Evolutionary conservation across 495 filamentous ascomycete genomes (phyloP).

Genomic region (Hyaloscypha finlandica): DNA sequence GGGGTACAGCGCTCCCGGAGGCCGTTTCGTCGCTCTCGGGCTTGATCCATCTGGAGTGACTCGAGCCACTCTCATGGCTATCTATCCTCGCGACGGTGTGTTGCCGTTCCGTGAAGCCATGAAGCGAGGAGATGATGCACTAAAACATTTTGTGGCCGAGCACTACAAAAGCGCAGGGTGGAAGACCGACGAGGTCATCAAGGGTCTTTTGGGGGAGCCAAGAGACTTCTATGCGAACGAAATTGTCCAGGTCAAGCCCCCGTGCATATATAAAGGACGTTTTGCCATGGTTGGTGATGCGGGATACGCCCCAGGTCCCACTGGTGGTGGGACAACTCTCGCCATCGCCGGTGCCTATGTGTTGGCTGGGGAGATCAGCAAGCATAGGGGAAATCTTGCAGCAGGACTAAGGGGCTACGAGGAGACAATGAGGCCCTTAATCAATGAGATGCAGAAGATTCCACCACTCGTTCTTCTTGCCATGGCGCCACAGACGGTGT

Average conservation of each 20-base stretch:
- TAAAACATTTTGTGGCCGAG: constrained; percentile 42
- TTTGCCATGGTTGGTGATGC: constrained; percentile 47
- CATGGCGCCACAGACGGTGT: background rate
- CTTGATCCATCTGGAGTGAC: constrained; percentile 36
- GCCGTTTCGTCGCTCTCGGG: constrained; percentile 40
- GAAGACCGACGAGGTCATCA: constrained; percentile 43
- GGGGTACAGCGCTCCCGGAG: constrained; percentile 40
- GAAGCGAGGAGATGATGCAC: constrained; percentile 41
- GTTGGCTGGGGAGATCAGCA: constrained; percentile 52
- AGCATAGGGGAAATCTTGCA: constrained; percentile 38
- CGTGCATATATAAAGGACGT: constrained; percentile 44
- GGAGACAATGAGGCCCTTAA: constrained; percentile 42
- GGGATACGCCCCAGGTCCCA: constrained; percentile 35
- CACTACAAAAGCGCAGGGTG: constrained; percentile 48
- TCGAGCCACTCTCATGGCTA: constrained; percentile 37
- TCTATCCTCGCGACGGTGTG: constrained; percentile 35
- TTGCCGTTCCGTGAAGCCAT: constrained; percentile 41
- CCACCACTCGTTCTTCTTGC: background rate
- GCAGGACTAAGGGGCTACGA: constrained; percentile 39
- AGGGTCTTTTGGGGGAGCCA: constrained; percentile 34
- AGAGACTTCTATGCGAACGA: constrained; percentile 51
- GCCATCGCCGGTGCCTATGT: constrained; percentile 52
- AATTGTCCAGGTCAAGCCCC: constrained; percentile 38
- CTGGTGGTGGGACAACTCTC: constrained; percentile 52
- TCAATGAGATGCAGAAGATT: constrained; percentile 32